These are phyloP conservation scores for Rhizopogon rudus DNA, from an alignment of 768 basidiomycete species.

Conservation along the genomic window DNA sequence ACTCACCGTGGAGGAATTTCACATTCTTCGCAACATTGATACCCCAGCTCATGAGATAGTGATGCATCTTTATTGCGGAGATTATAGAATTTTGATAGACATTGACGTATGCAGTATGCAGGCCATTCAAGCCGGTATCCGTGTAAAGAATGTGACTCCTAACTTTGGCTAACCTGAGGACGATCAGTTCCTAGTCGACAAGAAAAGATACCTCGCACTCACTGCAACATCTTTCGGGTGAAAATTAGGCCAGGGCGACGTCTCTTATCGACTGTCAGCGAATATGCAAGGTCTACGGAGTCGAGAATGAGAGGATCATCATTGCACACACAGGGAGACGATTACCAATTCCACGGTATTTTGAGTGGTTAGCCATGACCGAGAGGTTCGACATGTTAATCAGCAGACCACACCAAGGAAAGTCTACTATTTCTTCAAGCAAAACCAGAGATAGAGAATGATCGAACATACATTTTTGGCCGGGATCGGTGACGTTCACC, in stretches of 20 bases:
- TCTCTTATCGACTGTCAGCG: conserved; percentile 66
- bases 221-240: conserved; percentile 72
- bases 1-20: conserved; percentile 54
- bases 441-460: background rate
- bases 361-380: conserved; percentile 71
- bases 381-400: conserved; percentile 77
- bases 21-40: conserved; percentile 36
- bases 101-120: conserved; percentile 64
- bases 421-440: conserved; percentile 40
- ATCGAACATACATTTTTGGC: conserved; percentile 33
- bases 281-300: conserved; percentile 54
- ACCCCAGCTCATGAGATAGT: conserved; percentile 68
- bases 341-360: conserved; percentile 60
- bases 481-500: conserved; percentile 47
- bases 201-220: conserved; percentile 17
- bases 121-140: conserved; percentile 66
- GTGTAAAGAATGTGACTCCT: conserved; percentile 78
- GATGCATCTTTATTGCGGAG: conserved; percentile 81
- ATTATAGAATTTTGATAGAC: conserved; percentile 84
- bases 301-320: background rate
- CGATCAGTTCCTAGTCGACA: conserved; percentile 3
- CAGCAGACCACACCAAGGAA: conserved; percentile 90
- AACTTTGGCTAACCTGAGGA: conserved; percentile 58
- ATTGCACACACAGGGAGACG: background rate
- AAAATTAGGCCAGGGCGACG: conserved; percentile 64